Conservation (phyloP, 2,329 filamentous ascomycete genomes). For the Fusarium coffeatum region DNA sequence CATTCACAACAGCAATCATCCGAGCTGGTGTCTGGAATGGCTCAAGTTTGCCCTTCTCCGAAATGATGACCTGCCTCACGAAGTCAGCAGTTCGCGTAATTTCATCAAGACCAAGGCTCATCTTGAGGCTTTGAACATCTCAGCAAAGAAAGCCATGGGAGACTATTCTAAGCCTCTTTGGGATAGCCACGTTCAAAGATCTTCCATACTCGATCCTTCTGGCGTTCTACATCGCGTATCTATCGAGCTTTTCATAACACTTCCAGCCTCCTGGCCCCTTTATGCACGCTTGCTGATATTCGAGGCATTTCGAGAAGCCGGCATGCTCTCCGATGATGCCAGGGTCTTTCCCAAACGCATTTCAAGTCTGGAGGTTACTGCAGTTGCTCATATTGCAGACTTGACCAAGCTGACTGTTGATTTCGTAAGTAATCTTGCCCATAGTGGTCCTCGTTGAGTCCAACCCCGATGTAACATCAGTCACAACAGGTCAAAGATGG, state of each 20-base stretch:
- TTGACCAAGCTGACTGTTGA: background rate
- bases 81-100: background rate
- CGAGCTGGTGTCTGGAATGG: background rate
- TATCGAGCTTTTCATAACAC: background rate
- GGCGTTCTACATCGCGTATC: background rate
- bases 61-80: background rate
- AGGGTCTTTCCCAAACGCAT: background rate
- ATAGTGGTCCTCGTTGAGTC: too few relatives aligned
- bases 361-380: background rate
- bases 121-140: fast-evolving
- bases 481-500: background rate
- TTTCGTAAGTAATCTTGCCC: background rate
- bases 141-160: background rate
- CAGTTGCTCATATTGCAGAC: background rate
- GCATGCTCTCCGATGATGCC: background rate
- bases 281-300: background rate
- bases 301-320: background rate
- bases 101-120: background rate
- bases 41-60: background rate
- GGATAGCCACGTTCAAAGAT: background rate
- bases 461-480: background rate
- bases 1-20: background rate
- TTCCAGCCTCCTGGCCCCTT: background rate
- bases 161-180: background rate
- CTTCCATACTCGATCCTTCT: background rate